Evolutionary conservation across 1,284 basidiomycete genomes (phyloP), one percentile per base, ranked within the genome.

Genomic region (Exobasidium rhododendri): DNA sequence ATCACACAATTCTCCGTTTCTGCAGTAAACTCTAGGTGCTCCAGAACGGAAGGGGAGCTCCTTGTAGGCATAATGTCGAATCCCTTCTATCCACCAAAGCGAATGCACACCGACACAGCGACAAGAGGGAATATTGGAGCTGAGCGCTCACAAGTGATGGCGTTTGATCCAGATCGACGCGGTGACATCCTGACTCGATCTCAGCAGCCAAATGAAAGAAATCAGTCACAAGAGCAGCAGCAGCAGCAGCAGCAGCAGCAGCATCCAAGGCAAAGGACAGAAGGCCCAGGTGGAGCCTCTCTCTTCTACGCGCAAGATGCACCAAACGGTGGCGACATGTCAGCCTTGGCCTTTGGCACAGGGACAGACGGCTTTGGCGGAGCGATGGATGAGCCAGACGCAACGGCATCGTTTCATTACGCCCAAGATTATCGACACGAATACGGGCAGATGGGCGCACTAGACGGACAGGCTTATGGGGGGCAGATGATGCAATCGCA

Each of bases 171-270:
- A 28, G n/a, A 40, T 53, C 35, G 30, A 29, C 30, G 28, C n/a
- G 57, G 24, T 47, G 44, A 30, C 17, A 49, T 35, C 44, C 4
- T 62, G 14, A 31, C 26, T 55, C 20, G 52, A 55, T 20, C 22
- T 20, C 24, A 29, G 14, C 17, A 26, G 26, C 67, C 44, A 64
- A 59, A 1, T 20, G 59, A n/a, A 66, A 68, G 20, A 61, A 65
- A 26, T 56, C 63, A 13, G 59, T 61, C 52, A 61, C 59, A 51
- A 17, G 20, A 62, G 31, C n/a, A 30, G 2, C 26, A 53, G 1
- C 54, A 65, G 11, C 60, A 57, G 2, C 68, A 65, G 44, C 40
- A 71, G 52, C 63, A 68, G n/a, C 64, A 59, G 2, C 68, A 70
- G 47, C 50, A 50, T 22, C 47, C 14, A 26, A 40, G 35, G 35